Percentiles rank a stretch among this genome's conserved stretches.
These are phyloP conservation scores for Talaromyces wortmannii DNA, from an alignment of 495 filamentous ascomycete species.

Conservation along the genomic window DNA sequence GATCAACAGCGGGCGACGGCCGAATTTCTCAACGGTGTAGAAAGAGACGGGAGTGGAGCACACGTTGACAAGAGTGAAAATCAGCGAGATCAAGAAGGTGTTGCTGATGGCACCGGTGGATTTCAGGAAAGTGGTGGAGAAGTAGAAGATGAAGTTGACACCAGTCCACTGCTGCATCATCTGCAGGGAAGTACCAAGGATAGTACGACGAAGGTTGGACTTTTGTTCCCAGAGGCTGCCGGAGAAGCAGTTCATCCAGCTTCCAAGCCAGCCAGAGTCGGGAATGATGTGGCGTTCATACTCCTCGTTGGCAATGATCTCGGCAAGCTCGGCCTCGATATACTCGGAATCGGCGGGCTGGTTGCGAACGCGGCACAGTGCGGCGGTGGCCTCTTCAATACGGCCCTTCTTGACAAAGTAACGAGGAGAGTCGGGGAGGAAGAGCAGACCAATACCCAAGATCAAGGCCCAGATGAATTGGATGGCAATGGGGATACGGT, in stretches of 20 bases:
- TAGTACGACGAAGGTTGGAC: conserved; percentile 65
- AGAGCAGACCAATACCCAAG: conserved; percentile 54
- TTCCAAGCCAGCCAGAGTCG: conserved; percentile 48
- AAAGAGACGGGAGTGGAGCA: conserved; percentile 75
- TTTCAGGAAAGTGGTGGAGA: conserved; percentile 73
- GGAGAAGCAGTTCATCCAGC: conserved; percentile 62
- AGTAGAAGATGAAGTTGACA: conserved; percentile 95
- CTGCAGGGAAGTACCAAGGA: conserved; percentile 69
- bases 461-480: conserved; percentile 64
- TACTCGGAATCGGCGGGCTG: conserved; percentile 51
- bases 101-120: conserved; percentile 58
- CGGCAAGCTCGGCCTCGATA: conserved; percentile 60
- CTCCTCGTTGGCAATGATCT: conserved; percentile 71
- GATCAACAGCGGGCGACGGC: conserved; percentile 78
- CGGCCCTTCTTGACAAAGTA: conserved; percentile 47
- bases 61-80: conserved; percentile 84
- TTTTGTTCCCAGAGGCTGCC: conserved; percentile 53
- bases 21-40: conserved; percentile 72
- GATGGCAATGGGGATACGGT: conserved; percentile 63
- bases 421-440: conserved; percentile 73
- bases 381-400: conserved; percentile 22
- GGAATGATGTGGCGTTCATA: conserved; percentile 59
- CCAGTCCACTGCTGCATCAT: conserved; percentile 84
- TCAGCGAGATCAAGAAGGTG: conserved; percentile 71
- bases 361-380: conserved; percentile 35